Base-by-base conservation (phyloP, 371 early-diverging fungal genomes). In the Syncephalis plumigaleata region DNA sequence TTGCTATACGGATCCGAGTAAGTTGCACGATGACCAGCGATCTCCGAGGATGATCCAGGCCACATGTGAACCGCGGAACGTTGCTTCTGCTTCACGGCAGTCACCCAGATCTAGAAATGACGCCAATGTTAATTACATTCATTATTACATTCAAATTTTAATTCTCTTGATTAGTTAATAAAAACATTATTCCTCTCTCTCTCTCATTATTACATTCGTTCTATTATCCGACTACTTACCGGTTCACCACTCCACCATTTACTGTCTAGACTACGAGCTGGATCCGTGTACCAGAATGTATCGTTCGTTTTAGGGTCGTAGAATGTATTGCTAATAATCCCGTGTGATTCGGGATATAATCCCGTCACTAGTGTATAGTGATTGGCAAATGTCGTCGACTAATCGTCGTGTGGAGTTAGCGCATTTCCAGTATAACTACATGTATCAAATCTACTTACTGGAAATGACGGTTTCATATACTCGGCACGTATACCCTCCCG, bases 171-270 rank as follows among this genome's bases (percentile, higher is more conserved):
- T n/a, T n/a, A n/a, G n/a, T n/a, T n/a, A n/a, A n/a, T n/a, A n/a
- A n/a, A n/a, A n/a, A n/a, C n/a, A n/a, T n/a, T n/a, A n/a, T n/a
- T n/a, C n/a, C n/a, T n/a, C n/a, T n/a, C n/a, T n/a, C n/a, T n/a
- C n/a, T n/a, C n/a, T n/a, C n/a, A n/a, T n/a, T n/a, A n/a, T n/a
- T 3, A 17, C n/a, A n/a, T n/a, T n/a, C n/a, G n/a, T n/a, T n/a
- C n/a, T n/a, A n/a, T n/a, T 24, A 22, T 18, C 17, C 23, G 37
- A 7, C n/a, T 46, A 55, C 58, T 63, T 69, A 80, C 73, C n/a
- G 94, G 91, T 53, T 92, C 89, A 3, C 85, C 90, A 22, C 75
- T 73, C 80, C 84, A 86, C 91, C 91, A 96, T 66, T 76, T 69
- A n/a, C 61, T 56, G 44, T 74, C 65, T 44, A 58, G 54, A 31